Evolutionary conservation across 2,329 filamentous ascomycete species (phyloP).

Genomic region (Talaromyces sp.): DNA sequence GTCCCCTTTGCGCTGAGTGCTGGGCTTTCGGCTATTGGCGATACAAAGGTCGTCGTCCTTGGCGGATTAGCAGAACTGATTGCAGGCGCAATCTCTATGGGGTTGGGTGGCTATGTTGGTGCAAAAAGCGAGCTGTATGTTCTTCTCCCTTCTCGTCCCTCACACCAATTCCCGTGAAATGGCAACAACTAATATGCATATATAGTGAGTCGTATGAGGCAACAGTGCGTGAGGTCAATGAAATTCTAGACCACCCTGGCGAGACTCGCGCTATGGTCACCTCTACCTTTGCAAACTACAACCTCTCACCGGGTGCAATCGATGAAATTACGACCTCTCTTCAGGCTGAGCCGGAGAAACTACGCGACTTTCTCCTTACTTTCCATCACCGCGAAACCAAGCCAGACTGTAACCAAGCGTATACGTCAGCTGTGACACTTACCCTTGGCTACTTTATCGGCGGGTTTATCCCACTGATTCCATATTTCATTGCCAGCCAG

Average conservation of each 20-base stretch:
- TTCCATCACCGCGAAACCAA: conserved; percentile 45
- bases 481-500: conserved; percentile 41
- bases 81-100: conserved; percentile 67
- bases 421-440: conserved; percentile 41
- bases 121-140: conserved; percentile 49
- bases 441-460: conserved; percentile 31
- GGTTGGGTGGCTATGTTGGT: conserved; percentile 61
- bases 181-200: conserved; percentile 1
- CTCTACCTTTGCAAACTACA: conserved; percentile 38
- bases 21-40: conserved; percentile 54
- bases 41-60: conserved; percentile 58
- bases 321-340: conserved; percentile 34
- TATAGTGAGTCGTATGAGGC: conserved; percentile 42
- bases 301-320: conserved; percentile 34
- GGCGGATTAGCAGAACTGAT: conserved; percentile 66
- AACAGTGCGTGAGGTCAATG: conserved; percentile 41
- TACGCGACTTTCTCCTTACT: conserved; percentile 45
- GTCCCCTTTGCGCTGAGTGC: conserved; percentile 70
- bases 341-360: conserved; percentile 33
- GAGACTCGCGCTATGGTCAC: conserved; percentile 38
- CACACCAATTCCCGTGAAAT: not conserved
- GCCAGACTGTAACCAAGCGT: conserved; percentile 44
- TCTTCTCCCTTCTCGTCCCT: no score
- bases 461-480: conserved; percentile 42
- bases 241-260: conserved; percentile 33